phyloP scores from a whole-genome alignment of 192 early-diverging fungal species.

The Coemansia sp. region DNA sequence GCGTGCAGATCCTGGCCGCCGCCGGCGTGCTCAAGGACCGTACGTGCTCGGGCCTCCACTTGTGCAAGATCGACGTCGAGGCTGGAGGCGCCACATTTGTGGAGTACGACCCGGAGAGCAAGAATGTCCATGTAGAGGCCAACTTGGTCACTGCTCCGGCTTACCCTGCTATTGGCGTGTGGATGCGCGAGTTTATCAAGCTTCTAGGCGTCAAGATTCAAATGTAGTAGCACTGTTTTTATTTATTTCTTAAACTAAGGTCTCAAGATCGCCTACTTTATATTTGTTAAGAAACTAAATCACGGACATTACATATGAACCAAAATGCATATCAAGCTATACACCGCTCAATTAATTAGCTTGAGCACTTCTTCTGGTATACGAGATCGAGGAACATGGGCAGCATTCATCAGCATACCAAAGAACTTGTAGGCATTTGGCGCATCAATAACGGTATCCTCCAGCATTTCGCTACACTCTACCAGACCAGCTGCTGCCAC shows the following conservation, averaged over 20 bases:
- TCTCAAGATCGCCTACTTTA: neutral
- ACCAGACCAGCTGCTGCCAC: constrained; percentile 53
- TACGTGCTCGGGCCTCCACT: constrained; percentile 39
- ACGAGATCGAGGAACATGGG: constrained; percentile 34
- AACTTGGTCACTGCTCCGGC: constrained; percentile 51
- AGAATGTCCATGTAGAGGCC: constrained; percentile 42
- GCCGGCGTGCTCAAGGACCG: constrained; percentile 50
- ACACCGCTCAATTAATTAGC: neutral
- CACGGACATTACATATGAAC: neutral
- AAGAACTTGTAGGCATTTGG: constrained; percentile 63
- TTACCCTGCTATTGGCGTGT: constrained; percentile 49
- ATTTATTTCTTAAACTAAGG: neutral
- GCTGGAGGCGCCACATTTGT: constrained; percentile 46
- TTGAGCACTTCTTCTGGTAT: neutral
- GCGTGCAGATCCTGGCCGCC: constrained; percentile 54
- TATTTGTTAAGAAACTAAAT: neutral
- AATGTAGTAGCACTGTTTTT: constrained; percentile 3
- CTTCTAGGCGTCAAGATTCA: constrained; percentile 45
- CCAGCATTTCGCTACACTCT: constrained; percentile 54
- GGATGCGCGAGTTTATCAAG: constrained; percentile 55
- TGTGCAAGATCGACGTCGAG: constrained; percentile 48
- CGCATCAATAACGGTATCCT: constrained; percentile 68
- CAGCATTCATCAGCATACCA: constrained; percentile 58
- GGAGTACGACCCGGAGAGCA: constrained; percentile 34
- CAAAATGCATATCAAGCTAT: neutral